These are phyloP conservation scores for Corylus avellana DNA, from an alignment of 306 rosid genomes.

Conservation along the genomic window DNA sequence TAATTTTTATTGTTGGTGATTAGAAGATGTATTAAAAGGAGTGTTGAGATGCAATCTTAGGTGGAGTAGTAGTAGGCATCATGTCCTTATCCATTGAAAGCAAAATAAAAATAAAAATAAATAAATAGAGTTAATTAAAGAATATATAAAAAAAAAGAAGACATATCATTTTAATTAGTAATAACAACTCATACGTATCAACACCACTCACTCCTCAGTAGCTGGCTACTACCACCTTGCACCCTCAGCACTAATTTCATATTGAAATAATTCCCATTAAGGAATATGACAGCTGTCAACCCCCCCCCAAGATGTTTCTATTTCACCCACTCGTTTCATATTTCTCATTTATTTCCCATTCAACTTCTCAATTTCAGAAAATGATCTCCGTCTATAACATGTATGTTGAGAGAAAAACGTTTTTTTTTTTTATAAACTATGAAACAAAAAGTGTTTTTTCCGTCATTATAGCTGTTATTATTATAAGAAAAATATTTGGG, in stretches of 20 bases:
- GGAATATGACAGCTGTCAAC: constrained; percentile 3
- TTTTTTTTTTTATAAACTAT: too few relatives aligned
- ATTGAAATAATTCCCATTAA: background rate
- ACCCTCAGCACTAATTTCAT: background rate
- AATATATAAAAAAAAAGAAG: background rate
- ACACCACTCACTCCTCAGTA: too few relatives aligned
- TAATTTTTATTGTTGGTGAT: too few relatives aligned
- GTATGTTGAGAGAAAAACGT: background rate
- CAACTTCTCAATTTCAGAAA: constrained; percentile 10
- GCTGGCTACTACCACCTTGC: too few relatives aligned
- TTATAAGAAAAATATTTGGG: too few relatives aligned
- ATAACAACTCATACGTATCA: too few relatives aligned
- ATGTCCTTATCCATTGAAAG: constrained; percentile 13
- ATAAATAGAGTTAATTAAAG: too few relatives aligned
- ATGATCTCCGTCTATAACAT: background rate
- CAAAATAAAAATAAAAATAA: background rate
- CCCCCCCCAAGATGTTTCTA: background rate
- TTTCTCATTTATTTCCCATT: constrained; percentile 18
- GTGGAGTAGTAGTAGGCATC: constrained; percentile 4
- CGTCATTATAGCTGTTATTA: too few relatives aligned
- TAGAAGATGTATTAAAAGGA: background rate
- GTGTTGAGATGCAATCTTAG: background rate
- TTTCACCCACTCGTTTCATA: constrained; percentile 8
- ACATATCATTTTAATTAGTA: constrained; percentile 2
- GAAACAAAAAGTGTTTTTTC: too few relatives aligned